phyloP scores from a whole-genome alignment of 2,329 filamentous ascomycete genomes.

The Eurotiales sp. region DNA sequence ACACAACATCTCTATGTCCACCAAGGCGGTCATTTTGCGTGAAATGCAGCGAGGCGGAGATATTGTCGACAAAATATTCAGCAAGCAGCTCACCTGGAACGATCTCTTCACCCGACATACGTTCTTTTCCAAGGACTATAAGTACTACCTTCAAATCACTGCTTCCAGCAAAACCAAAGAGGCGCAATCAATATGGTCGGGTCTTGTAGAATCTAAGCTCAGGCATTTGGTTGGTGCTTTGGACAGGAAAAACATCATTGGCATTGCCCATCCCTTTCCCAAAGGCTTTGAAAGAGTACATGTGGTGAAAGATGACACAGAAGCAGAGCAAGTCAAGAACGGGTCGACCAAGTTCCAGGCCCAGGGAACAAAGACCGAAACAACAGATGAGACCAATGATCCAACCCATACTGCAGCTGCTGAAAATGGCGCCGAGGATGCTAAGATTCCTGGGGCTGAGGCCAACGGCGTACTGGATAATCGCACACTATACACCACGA shows the following conservation, averaged over 20 bases:
- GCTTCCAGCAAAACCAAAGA: slow-evolving; percentile 80
- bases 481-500: slow-evolving; percentile 73
- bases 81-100: slow-evolving; percentile 74
- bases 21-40: slow-evolving; percentile 74
- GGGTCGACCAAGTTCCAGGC: slow-evolving; percentile 61
- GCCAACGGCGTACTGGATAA: slow-evolving; percentile 35
- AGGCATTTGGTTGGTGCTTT: slow-evolving; percentile 78
- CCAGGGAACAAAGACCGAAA: slow-evolving; percentile 48
- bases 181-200: slow-evolving; percentile 81
- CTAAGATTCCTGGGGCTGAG: slow-evolving; percentile 34
- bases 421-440: slow-evolving; percentile 41
- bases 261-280: slow-evolving; percentile 83
- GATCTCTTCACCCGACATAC: slow-evolving; percentile 85
- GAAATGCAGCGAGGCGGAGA: slow-evolving; percentile 76
- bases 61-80: slow-evolving; percentile 75
- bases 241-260: slow-evolving; percentile 75
- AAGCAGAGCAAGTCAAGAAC: slow-evolving; percentile 60
- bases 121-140: slow-evolving; percentile 91
- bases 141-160: slow-evolving; percentile 90
- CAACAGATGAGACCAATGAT: slow-evolving; percentile 50
- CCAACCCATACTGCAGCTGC: slow-evolving; percentile 48
- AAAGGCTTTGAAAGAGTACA: slow-evolving; percentile 87
- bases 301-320: slow-evolving; percentile 59
- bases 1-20: slow-evolving; percentile 86
- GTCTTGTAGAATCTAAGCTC: slow-evolving; percentile 89